Percentiles rank a stretch among this genome's conserved stretches.
Evolutionary conservation across 495 filamentous ascomycete genomes (phyloP).

Genomic region (Barbatosphaeria neglecta): DNA sequence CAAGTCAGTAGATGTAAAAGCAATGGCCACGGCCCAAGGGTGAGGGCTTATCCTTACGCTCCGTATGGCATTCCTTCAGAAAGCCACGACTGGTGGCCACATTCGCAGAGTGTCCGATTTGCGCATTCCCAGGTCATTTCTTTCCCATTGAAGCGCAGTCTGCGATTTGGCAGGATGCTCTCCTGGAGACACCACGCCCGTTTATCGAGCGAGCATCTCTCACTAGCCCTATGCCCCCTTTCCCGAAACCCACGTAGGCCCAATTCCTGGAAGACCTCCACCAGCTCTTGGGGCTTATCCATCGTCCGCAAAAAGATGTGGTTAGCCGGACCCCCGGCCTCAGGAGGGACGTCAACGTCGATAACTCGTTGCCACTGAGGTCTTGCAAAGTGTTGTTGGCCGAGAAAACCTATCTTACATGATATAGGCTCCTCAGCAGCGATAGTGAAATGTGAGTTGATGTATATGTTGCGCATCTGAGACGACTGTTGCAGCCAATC

Average conservation of each 20-base stretch:
- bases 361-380: not conserved
- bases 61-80: not conserved
- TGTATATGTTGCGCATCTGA: slow-evolving; percentile 18
- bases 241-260: not conserved
- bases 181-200: slow-evolving; percentile 17
- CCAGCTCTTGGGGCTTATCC: not conserved
- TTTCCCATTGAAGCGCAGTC: slow-evolving; percentile 8
- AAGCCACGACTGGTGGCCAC: slow-evolving; percentile 8
- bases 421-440: slow-evolving; percentile 3
- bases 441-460: slow-evolving; percentile 15
- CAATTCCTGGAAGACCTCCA: not conserved
- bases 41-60: not conserved
- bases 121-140: slow-evolving; percentile 14
- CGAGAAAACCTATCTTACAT: slow-evolving; percentile 2
- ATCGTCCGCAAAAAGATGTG: not conserved
- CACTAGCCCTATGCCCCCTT: not conserved
- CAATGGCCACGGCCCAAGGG: too few relatives aligned
- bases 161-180: slow-evolving; percentile 11
- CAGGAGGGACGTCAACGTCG: not conserved
- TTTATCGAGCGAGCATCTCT: slow-evolving; percentile 2
- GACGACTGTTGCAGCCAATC: slow-evolving; percentile 16
- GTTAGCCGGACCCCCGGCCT: not conserved
- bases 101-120: slow-evolving; percentile 8
- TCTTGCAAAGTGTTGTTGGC: not conserved
- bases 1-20: not conserved